Evolutionary conservation across 352 stramenopile genomes (phyloP).

Genomic region (Nothophytophthora sp.): DNA sequence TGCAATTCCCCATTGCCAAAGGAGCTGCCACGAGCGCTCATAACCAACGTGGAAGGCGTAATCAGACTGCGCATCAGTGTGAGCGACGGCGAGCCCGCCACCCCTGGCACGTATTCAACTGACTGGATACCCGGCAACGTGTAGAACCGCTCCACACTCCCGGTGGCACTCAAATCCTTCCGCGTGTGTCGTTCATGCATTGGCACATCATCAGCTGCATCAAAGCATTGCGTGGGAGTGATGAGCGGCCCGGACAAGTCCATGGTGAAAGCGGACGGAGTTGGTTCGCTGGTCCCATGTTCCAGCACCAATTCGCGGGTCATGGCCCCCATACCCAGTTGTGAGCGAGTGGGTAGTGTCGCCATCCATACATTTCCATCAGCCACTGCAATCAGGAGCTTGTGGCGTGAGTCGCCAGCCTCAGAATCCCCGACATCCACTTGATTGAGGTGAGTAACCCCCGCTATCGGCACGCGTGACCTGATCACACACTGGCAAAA

Average conservation of each 20-base stretch:
- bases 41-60: slow-evolving; percentile 51
- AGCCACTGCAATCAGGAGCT: slow-evolving; percentile 33
- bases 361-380: slow-evolving; percentile 58
- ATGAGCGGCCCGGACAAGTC: neutral
- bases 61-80: slow-evolving; percentile 53
- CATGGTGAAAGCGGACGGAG: neutral
- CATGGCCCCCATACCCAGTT: neutral
- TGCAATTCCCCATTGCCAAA: neutral
- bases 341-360: slow-evolving; percentile 21
- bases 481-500: slow-evolving; percentile 40
- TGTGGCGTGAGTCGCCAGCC: neutral
- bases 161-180: neutral
- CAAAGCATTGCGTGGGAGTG: slow-evolving; percentile 1
- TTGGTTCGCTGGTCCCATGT: too few species aligned
- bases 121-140: slow-evolving; percentile 46
- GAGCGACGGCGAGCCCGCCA: slow-evolving; percentile 11
- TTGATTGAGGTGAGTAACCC: slow-evolving; percentile 25
- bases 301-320: slow-evolving; percentile 20
- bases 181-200: too few species aligned
- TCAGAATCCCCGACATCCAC: neutral
- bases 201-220: too few species aligned
- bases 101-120: slow-evolving; percentile 17
- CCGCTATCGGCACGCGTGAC: slow-evolving; percentile 40
- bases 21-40: slow-evolving; percentile 2
- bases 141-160: slow-evolving; percentile 16